phyloP scores from a whole-genome alignment of 2,329 filamentous ascomycete genomes.

The Pseudodiploospora longispora region DNA sequence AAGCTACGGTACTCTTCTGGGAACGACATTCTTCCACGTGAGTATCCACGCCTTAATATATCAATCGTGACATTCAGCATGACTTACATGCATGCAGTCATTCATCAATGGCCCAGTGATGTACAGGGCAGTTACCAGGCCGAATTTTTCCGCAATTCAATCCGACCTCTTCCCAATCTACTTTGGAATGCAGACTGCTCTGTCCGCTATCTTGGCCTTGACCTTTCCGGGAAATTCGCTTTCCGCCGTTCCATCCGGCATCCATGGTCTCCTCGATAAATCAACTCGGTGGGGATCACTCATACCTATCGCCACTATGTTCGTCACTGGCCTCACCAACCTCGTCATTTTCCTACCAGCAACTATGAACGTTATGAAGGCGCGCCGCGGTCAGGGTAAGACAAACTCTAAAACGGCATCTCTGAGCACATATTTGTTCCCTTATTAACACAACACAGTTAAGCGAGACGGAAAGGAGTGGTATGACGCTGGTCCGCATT shows the following conservation, averaged over 20 bases:
- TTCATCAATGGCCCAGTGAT: slow-evolving; percentile 70
- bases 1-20: slow-evolving; percentile 82
- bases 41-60: not conserved
- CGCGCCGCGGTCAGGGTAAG: slow-evolving; percentile 72
- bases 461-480: slow-evolving; percentile 83
- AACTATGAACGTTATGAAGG: slow-evolving; percentile 65
- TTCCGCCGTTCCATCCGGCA: slow-evolving; percentile 37
- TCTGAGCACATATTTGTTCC: not conserved
- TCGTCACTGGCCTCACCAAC: slow-evolving; percentile 65
- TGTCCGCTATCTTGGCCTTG: slow-evolving; percentile 65
- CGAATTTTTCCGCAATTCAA: slow-evolving; percentile 76
- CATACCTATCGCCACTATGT: slow-evolving; percentile 60
- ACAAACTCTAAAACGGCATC: slow-evolving; percentile 2
- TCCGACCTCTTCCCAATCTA: slow-evolving; percentile 78
- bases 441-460: slow-evolving; percentile 38
- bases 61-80: not conserved
- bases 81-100: slow-evolving; percentile 38
- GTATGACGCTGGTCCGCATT: slow-evolving; percentile 71
- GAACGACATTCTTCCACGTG: slow-evolving; percentile 80
- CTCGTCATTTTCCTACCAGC: slow-evolving; percentile 63
- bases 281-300: slow-evolving; percentile 57
- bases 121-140: slow-evolving; percentile 67
- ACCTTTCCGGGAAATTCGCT: slow-evolving; percentile 65
- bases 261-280: slow-evolving; percentile 50
- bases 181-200: slow-evolving; percentile 72